Evolutionary conservation across 1,139 yeast genomes (phyloP).

Genomic region (Sugiyamaella sp.): DNA sequence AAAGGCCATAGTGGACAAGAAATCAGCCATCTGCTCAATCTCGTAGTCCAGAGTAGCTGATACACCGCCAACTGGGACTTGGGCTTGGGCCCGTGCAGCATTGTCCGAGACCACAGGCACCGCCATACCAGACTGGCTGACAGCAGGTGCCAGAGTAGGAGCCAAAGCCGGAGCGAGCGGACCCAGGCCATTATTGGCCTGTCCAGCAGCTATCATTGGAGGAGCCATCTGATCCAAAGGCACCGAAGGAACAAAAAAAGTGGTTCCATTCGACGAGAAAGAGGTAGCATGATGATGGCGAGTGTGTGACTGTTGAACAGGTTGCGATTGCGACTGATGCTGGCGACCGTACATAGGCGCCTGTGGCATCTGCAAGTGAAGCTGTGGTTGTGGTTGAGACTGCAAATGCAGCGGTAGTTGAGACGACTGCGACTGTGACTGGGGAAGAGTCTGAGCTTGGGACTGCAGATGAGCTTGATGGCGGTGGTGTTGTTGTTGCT

Average conservation of each 20-base stretch:
- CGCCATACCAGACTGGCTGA: slow-evolving; percentile 3
- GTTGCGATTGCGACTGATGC: slow-evolving; percentile 13
- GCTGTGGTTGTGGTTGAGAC: slow-evolving; percentile 22
- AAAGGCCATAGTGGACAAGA: slow-evolving; percentile 66
- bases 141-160: slow-evolving; percentile 13
- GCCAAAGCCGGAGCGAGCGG: slow-evolving; percentile 16
- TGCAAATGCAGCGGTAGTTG: slow-evolving; percentile 22
- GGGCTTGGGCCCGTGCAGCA: slow-evolving; percentile 28
- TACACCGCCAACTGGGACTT: slow-evolving; percentile 65
- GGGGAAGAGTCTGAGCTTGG: slow-evolving; percentile 15
- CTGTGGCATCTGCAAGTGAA: slow-evolving; percentile 18
- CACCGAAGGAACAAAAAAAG: slow-evolving; percentile 33
- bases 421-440: slow-evolving; percentile 19
- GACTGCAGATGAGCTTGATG: slow-evolving; percentile 13
- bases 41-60: slow-evolving; percentile 78
- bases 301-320: slow-evolving; percentile 16
- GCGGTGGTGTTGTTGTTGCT: slow-evolving; percentile 7
- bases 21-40: slow-evolving; percentile 73
- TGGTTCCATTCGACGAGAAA: slow-evolving; percentile 34
- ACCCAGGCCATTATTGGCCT: background rate
- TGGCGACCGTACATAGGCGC: slow-evolving; percentile 10
- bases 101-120: background rate
- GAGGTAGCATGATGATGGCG: slow-evolving; percentile 21
- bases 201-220: background rate
- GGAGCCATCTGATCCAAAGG: slow-evolving; percentile 31